phyloP scores from a whole-genome alignment of 2,329 filamentous ascomycete species.

The Pyrenochaeta sp. region DNA sequence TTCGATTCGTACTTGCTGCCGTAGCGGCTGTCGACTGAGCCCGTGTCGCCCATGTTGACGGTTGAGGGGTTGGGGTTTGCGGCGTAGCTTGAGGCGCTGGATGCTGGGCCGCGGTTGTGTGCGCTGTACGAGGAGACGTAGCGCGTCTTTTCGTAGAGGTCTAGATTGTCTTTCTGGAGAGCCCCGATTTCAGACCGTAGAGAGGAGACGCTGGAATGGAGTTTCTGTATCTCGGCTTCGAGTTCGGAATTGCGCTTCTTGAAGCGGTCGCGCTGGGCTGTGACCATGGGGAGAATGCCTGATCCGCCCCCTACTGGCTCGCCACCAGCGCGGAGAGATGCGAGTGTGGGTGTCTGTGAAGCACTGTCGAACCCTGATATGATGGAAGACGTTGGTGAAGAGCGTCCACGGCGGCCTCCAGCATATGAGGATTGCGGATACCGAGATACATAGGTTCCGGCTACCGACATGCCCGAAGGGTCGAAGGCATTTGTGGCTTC shows the following conservation, averaged over 20 bases:
- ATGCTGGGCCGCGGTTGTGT: constrained; percentile 68
- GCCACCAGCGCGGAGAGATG: constrained; percentile 66
- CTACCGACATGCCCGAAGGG: constrained; percentile 84
- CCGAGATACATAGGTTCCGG: constrained; percentile 85
- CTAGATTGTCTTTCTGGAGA: constrained; percentile 94
- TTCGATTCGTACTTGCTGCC: constrained; percentile 92
- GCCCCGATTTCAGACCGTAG: constrained; percentile 89
- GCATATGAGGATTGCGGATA: constrained; percentile 70
- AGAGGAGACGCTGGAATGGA: constrained; percentile 81
- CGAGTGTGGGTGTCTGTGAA: constrained; percentile 54
- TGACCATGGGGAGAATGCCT: constrained; percentile 96
- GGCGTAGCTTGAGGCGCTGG: constrained; percentile 68
- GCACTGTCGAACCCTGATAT: constrained; percentile 86
- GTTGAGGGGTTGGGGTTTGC: constrained; percentile 78
- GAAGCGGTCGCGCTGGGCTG: constrained; percentile 96
- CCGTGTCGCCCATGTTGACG: constrained; percentile 60
- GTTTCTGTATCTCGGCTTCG: constrained; percentile 86
- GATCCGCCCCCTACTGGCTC: constrained; percentile 76
- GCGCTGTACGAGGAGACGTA: constrained; percentile 95
- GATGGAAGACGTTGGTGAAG: constrained; percentile 95
- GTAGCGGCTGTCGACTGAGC: constrained; percentile 75
- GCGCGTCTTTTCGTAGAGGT: constrained; percentile 95
- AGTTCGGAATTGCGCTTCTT: constrained; percentile 94
- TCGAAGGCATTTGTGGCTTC: constrained; percentile 85
- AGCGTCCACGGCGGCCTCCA: constrained; percentile 66